Evolutionary conservation across 2,329 filamentous ascomycete genomes (phyloP).

Genomic region (Hypoxylon sp.): DNA sequence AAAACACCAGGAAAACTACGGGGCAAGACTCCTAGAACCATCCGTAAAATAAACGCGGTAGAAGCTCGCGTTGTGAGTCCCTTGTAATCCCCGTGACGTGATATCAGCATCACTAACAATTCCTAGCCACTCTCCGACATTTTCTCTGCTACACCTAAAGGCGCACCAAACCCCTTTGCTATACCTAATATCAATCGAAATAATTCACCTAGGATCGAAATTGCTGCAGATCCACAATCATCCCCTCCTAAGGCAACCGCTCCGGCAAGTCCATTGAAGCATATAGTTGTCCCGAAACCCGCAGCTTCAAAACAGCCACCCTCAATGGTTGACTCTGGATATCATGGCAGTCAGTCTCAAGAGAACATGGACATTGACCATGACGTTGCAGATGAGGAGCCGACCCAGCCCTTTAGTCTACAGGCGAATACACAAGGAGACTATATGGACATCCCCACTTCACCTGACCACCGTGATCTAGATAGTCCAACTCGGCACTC

Average conservation of each 20-base stretch:
- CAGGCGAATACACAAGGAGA: constrained; percentile 40
- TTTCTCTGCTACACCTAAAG: constrained; percentile 70
- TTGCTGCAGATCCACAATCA: constrained; percentile 67
- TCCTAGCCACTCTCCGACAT: constrained; percentile 72
- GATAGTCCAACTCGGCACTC: constrained; percentile 45
- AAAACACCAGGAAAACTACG: constrained; percentile 90
- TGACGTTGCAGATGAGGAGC: constrained; percentile 38
- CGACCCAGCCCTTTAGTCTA: constrained; percentile 48
- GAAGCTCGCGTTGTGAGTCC: constrained; percentile 75
- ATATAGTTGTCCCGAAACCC: constrained; percentile 54
- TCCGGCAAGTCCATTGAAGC: constrained; percentile 56
- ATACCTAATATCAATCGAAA: constrained; percentile 64
- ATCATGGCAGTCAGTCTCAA: constrained; percentile 76
- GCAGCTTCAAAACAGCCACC: constrained; percentile 48
- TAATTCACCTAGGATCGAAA: constrained; percentile 71
- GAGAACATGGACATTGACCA: constrained; percentile 64
- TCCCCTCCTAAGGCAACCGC: constrained; percentile 54
- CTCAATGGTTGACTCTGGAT: constrained; percentile 75
- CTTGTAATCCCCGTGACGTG: constrained; percentile 14
- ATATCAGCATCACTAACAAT: constrained; percentile 38
- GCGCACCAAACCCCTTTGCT: constrained; percentile 68
- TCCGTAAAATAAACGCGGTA: constrained; percentile 70
- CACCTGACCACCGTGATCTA: constrained; percentile 38
- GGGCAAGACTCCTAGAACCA: constrained; percentile 83
- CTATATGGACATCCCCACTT: constrained; percentile 44